phyloP scores from a whole-genome alignment of 2,329 filamentous ascomycete genomes.

The Arachnomyces sp. region DNA sequence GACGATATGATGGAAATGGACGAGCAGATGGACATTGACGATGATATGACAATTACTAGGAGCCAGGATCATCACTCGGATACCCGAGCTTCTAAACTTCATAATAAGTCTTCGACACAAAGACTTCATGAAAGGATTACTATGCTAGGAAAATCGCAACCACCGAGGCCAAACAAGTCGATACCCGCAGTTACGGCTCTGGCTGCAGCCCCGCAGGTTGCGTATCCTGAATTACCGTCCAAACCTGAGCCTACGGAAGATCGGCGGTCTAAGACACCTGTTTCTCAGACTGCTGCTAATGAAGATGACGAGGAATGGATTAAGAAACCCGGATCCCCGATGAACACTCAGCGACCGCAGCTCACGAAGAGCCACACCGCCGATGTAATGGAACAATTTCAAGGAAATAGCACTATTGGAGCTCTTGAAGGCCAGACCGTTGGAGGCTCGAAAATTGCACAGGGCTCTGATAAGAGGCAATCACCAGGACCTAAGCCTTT shows the following conservation, averaged over 20 bases:
- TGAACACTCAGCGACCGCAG: conserved; percentile 37
- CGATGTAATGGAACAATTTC: conserved; percentile 54
- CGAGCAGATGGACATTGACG: conserved; percentile 44
- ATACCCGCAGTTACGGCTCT: conserved; percentile 28
- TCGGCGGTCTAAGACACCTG: conserved; percentile 16
- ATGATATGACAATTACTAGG: conserved; percentile 44
- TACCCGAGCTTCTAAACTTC: conserved; percentile 48
- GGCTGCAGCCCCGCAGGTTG: conserved; percentile 23
- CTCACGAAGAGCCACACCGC: conserved; percentile 55
- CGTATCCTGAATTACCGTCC: conserved; percentile 29
- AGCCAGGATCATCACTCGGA: conserved; percentile 43
- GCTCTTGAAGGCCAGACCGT: conserved; percentile 4
- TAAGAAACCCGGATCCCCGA: conserved; percentile 42
- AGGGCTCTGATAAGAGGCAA: conserved; percentile 12
- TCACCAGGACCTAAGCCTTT: conserved; percentile 12
- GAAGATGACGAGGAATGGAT: conserved; percentile 57
- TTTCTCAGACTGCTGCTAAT: conserved; percentile 18
- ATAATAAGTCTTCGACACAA: conserved; percentile 90
- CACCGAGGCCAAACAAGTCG: conserved; percentile 39
- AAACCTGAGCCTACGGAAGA: conserved; percentile 18
- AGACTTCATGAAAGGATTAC: conserved; percentile 88
- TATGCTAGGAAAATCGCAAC: conserved; percentile 53
- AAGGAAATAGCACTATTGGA: conserved; percentile 43
- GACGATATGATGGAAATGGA: conserved; percentile 40
- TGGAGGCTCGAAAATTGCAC: conserved; percentile 5